Evolutionary conservation across 495 filamentous ascomycete genomes (phyloP).

Genomic region (Annulohypoxylon stygium): DNA sequence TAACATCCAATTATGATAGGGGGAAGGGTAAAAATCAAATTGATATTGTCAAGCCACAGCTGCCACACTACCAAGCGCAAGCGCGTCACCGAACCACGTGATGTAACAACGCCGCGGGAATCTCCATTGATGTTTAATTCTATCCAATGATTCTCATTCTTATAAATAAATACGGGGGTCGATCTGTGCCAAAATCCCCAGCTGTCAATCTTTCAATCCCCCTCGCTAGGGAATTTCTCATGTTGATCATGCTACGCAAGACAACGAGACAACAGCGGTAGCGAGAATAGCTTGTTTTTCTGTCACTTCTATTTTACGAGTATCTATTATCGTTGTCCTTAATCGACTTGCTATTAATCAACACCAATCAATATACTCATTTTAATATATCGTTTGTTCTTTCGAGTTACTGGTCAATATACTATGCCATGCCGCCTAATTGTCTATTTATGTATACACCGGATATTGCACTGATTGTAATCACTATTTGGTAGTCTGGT

Average conservation of each 20-base stretch:
- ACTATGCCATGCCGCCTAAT: slow-evolving; percentile 6
- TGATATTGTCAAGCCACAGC: slow-evolving; percentile 37
- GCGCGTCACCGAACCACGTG: slow-evolving; percentile 46
- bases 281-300: slow-evolving; percentile 29
- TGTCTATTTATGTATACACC: slow-evolving; percentile 17
- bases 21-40: background rate
- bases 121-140: slow-evolving; percentile 34
- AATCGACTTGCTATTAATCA: slow-evolving; percentile 3
- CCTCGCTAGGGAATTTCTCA: slow-evolving; percentile 41
- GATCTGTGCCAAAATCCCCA: slow-evolving; percentile 41
- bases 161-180: slow-evolving; percentile 48
- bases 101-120: slow-evolving; percentile 39
- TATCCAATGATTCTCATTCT: slow-evolving; percentile 30
- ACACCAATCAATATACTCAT: slow-evolving; percentile 12
- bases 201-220: slow-evolving; percentile 39
- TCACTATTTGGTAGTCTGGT: background rate
- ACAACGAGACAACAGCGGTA: slow-evolving; percentile 19
- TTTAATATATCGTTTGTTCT: slow-evolving; percentile 1
- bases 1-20: slow-evolving; percentile 6
- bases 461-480: background rate
- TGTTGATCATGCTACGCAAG: slow-evolving; percentile 45
- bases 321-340: slow-evolving; percentile 5
- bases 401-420: slow-evolving; percentile 6
- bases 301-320: slow-evolving; percentile 20
- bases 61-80: slow-evolving; percentile 6